Percentiles rank a stretch among this genome's conserved stretches.
Evolutionary conservation across 2,329 filamentous ascomycete species (phyloP).

Genomic region (Trichoderma asperellum): DNA sequence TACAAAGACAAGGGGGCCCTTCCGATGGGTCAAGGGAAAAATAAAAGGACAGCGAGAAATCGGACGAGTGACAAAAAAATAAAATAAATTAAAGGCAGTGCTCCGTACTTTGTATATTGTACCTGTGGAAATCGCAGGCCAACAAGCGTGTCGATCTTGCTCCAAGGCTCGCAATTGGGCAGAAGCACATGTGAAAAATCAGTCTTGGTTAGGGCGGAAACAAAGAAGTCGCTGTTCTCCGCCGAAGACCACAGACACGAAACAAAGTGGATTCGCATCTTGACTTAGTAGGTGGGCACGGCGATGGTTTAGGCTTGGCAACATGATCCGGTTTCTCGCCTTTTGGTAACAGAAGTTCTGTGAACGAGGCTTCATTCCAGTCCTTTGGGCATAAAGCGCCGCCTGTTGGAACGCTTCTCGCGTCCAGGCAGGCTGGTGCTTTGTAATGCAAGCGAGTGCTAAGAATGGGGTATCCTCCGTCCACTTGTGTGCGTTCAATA

Average conservation of each 20-base stretch:
- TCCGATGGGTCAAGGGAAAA: background rate
- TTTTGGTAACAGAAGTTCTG: constrained; percentile 7
- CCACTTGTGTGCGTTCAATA: background rate
- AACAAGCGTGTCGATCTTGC: background rate
- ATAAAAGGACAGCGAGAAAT: background rate
- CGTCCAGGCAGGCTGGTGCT: background rate
- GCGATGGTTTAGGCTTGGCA: constrained; percentile 18
- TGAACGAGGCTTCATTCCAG: constrained; percentile 6
- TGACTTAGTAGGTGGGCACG: constrained; percentile 11
- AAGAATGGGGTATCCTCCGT: background rate
- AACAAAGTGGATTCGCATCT: constrained; percentile 26
- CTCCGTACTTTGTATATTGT: background rate
- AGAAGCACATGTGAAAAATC: constrained; percentile 3
- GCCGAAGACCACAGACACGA: constrained; percentile 25
- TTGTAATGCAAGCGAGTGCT: background rate
- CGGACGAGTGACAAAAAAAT: background rate
- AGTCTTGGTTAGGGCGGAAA: constrained; percentile 2
- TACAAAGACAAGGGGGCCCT: constrained; percentile 12
- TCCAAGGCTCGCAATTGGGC: constrained; percentile 2
- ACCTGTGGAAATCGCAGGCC: background rate
- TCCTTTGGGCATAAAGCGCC: background rate
- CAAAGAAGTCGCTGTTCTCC: constrained; percentile 8
- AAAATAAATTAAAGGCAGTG: too few species aligned
- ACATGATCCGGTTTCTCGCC: background rate
- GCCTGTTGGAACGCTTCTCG: constrained; percentile 3